Evolutionary conservation across 169 alveolate species (phyloP).

Genomic region (Plasmodium falciparum): DNA sequence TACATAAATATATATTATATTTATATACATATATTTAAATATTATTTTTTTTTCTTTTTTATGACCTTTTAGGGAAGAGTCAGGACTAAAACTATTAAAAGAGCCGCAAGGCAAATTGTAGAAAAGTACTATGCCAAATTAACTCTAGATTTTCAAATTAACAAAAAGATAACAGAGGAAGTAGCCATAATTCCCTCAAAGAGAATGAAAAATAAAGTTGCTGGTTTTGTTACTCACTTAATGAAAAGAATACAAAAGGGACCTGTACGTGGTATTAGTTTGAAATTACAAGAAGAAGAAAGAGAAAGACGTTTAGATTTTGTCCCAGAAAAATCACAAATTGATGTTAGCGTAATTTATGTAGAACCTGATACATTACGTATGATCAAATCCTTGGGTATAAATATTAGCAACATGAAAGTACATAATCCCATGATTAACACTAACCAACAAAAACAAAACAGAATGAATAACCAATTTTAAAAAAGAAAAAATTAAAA

Average conservation of each 20-base stretch:
- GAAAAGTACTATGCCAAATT: conserved; percentile 98
- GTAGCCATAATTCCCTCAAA: conserved; percentile 99
- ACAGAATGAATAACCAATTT: conserved; percentile 60
- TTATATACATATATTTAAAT: neutral
- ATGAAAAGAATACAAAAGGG: conserved; percentile 98
- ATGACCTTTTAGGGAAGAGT: conserved; percentile 97
- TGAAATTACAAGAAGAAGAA: conserved; percentile 99
- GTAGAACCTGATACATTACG: conserved; percentile 93
- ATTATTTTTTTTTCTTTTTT: neutral
- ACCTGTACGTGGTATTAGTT: conserved; percentile 99
- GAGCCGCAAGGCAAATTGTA: conserved; percentile 99
- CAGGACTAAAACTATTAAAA: conserved; percentile 99
- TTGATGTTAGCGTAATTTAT: conserved; percentile 91
- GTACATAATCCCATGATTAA: conserved; percentile 77
- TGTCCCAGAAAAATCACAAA: conserved; percentile 96
- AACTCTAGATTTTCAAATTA: conserved; percentile 98
- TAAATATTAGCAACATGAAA: conserved; percentile 87
- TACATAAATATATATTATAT: too few species aligned
- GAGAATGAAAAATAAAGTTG: conserved; percentile 97
- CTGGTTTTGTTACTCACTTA: conserved; percentile 97
- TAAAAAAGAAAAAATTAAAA: conserved; percentile 4
- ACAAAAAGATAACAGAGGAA: conserved; percentile 99
- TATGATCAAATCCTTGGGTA: conserved; percentile 89
- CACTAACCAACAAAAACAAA: conserved; percentile 67
- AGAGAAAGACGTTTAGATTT: conserved; percentile 98